These are phyloP conservation scores for Phylloporus sp. DNA, from an alignment of 768 basidiomycete species.

Conservation along the genomic window DNA sequence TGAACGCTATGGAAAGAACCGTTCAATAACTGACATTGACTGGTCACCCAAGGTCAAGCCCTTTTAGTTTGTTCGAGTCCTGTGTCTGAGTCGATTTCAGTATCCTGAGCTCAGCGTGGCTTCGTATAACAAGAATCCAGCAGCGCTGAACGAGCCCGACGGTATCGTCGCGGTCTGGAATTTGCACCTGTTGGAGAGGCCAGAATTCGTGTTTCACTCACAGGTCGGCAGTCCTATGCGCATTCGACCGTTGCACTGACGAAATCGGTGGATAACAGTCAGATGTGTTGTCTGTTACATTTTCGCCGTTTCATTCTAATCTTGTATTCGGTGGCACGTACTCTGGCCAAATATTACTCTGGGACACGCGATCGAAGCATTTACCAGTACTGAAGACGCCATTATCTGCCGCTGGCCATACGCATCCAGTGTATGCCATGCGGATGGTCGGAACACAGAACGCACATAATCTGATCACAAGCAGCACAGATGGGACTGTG, in stretches of 20 bases:
- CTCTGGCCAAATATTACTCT: slow-evolving; percentile 95
- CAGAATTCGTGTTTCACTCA: slow-evolving; percentile 97
- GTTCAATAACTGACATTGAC: slow-evolving; percentile 94
- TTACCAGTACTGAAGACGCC: slow-evolving; percentile 96
- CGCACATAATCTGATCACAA: slow-evolving; percentile 94
- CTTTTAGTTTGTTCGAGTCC: neutral
- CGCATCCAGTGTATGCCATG: slow-evolving; percentile 98
- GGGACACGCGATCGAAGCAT: slow-evolving; percentile 98
- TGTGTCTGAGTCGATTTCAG: slow-evolving; percentile 38
- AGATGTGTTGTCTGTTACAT: slow-evolving; percentile 93
- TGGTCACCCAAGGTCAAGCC: slow-evolving; percentile 90
- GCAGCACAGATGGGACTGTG: slow-evolving; percentile 94
- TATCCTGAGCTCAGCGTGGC: slow-evolving; percentile 95
- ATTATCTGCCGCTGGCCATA: slow-evolving; percentile 92
- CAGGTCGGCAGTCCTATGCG: slow-evolving; percentile 56
- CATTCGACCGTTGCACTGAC: slow-evolving; percentile 1
- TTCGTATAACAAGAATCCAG: slow-evolving; percentile 96
- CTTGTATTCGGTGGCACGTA: slow-evolving; percentile 98
- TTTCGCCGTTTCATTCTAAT: slow-evolving; percentile 97
- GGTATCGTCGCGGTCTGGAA: slow-evolving; percentile 99
- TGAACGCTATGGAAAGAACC: slow-evolving; percentile 85
- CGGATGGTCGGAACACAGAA: slow-evolving; percentile 98
- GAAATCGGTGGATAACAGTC: slow-evolving; percentile 54
- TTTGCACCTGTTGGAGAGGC: slow-evolving; percentile 87
- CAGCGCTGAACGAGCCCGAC: slow-evolving; percentile 91